Percentiles rank a stretch among this genome's conserved stretches.
Conservation (phyloP, 2,329 filamentous ascomycete genomes). For the Claviceps sorghi region DNA sequence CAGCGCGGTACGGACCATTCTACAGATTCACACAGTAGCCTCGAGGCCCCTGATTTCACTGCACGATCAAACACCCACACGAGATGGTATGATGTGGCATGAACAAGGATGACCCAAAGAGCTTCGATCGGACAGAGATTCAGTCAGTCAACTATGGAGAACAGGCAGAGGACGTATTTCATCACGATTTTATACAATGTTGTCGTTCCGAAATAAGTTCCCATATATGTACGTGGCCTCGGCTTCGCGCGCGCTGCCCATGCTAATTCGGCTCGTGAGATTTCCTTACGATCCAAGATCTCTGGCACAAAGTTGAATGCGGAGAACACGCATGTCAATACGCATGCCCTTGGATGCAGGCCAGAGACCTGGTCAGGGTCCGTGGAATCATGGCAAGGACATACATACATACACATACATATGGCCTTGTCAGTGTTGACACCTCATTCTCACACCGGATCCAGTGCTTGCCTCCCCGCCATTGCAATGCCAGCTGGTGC, state of each 20-base stretch:
- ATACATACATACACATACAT: too few species aligned
- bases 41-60: neutral
- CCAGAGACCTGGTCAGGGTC: neutral
- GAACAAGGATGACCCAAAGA: neutral
- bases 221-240: neutral
- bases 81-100: neutral
- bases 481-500: neutral
- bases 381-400: neutral
- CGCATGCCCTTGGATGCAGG: neutral
- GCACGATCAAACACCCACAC: neutral
- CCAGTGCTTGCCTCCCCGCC: neutral
- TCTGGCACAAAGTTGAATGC: neutral
- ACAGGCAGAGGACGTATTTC: neutral
- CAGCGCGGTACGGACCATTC: neutral
- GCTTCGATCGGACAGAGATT: neutral
- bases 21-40: neutral
- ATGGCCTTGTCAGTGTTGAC: neutral
- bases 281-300: neutral
- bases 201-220: neutral
- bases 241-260: neutral
- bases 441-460: neutral
- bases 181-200: neutral
- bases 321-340: neutral
- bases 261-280: neutral
- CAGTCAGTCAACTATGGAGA: neutral